Percentiles rank a stretch among this genome's conserved stretches.
phyloP scores from a whole-genome alignment of 495 filamentous ascomycete genomes.

The Xylaria grammica region DNA sequence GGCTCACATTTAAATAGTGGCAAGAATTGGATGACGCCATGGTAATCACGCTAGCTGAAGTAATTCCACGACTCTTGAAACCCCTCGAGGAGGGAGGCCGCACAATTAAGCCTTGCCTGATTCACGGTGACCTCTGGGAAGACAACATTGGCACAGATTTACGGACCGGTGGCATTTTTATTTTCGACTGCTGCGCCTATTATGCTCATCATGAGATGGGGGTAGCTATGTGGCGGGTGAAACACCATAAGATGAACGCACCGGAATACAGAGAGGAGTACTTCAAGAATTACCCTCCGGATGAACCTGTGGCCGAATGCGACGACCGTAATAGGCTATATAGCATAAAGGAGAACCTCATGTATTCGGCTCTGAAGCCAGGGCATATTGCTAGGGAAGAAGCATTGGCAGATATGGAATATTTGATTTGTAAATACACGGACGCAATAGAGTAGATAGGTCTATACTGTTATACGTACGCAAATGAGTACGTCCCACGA shows the following conservation, averaged over 20 bases:
- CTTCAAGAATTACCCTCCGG: slow-evolving; percentile 5
- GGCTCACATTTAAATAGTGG: slow-evolving; percentile 14
- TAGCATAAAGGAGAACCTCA: slow-evolving; percentile 29
- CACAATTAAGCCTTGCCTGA: slow-evolving; percentile 38
- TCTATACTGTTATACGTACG: too few relatives aligned
- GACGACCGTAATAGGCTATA: slow-evolving; percentile 35
- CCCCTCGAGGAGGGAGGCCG: slow-evolving; percentile 35
- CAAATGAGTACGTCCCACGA: too few relatives aligned
- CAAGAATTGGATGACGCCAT: slow-evolving; percentile 28
- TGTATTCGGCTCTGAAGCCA: slow-evolving; percentile 29
- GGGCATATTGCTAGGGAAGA: neutral
- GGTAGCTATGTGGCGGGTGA: neutral
- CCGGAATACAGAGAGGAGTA: slow-evolving; percentile 20
- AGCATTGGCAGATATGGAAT: slow-evolving; percentile 12
- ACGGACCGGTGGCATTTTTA: neutral
- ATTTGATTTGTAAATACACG: neutral
- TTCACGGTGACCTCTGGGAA: slow-evolving; percentile 48
- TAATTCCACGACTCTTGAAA: slow-evolving; percentile 40
- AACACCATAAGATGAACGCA: neutral
- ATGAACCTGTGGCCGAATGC: slow-evolving; percentile 31
- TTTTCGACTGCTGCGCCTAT: neutral
- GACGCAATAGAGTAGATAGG: too few relatives aligned
- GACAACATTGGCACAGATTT: slow-evolving; percentile 33
- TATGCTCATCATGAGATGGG: too few relatives aligned
- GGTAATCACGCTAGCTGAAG: slow-evolving; percentile 17